Conservation (phyloP, 345 rosid genomes). For the Eucalyptus regnans region DNA sequence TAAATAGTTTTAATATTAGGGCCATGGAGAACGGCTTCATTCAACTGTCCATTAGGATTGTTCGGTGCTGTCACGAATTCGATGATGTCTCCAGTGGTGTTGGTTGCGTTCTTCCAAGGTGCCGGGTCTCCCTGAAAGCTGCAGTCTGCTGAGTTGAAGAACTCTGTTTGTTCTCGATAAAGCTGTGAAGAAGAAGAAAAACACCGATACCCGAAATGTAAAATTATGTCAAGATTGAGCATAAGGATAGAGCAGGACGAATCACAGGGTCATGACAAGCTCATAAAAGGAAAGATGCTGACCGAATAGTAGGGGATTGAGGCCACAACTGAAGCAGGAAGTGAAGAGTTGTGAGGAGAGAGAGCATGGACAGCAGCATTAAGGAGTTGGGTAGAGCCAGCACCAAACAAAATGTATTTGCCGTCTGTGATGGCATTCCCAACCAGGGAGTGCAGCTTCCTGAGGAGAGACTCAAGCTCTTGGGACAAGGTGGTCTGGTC, state of each 20-base stretch:
- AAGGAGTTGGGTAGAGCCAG: constrained; percentile 59
- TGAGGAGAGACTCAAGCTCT: constrained; percentile 34
- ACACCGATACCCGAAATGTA: neutral
- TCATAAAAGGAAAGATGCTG: neutral
- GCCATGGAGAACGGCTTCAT: constrained; percentile 38
- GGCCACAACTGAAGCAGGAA: constrained; percentile 36
- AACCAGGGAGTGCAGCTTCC: constrained; percentile 26
- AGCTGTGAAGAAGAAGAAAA: constrained; percentile 8
- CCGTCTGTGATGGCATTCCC: constrained; percentile 50
- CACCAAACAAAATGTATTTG: constrained; percentile 39
- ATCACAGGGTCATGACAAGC: neutral
- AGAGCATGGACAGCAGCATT: constrained; percentile 54
- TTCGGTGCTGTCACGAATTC: constrained; percentile 76
- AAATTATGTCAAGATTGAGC: neutral
- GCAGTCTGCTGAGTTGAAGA: constrained; percentile 17
- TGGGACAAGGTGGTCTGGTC: constrained; percentile 3
- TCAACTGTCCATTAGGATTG: constrained; percentile 66
- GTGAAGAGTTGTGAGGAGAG: constrained; percentile 20
- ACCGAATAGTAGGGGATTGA: constrained; percentile 51
- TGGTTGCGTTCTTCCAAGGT: constrained; percentile 14
- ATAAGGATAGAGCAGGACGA: neutral
- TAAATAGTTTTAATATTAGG: constrained; percentile 34
- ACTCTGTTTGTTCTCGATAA: constrained; percentile 27
- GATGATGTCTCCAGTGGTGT: constrained; percentile 8
- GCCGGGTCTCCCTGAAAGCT: constrained; percentile 48